Base-by-base conservation (phyloP, 2,329 filamentous ascomycete genomes). In the Lachnellula willkommii region DNA sequence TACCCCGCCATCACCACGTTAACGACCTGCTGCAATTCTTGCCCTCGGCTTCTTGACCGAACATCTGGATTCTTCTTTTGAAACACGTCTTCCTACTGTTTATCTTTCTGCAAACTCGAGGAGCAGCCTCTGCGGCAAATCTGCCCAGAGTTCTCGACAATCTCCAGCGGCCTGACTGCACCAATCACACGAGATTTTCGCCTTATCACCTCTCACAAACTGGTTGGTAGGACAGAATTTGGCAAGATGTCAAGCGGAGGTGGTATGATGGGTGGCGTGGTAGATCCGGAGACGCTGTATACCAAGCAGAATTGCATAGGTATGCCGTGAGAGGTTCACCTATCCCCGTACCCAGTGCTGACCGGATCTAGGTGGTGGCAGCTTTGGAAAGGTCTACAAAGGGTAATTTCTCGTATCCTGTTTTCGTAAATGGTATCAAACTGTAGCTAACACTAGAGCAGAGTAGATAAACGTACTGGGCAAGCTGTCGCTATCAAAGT, bases 311-410 rank as follows among this genome's bases (percentile, higher is more conserved):
- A 85, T 70, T 92, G 88, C 76, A 93, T 94, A 73, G 88, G 87
- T 90, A 73, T 65, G 45, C 49, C 39, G 32, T 47, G 36, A 42
- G 22, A 56, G 32, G 50, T 50, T 39, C 35, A 48, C 46, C 35
- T 39, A 20, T 56, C 60, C 54, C 51, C 24, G 26, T 46, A 36
- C 48, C 56, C 45, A 60, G 46, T 61, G 67, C 70, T 66, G 43
- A 67, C 62, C 54, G 50, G 54, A 56, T 47, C 56, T 67, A 91
- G 93, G 94, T 65, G 94, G 94, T 65, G 94, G 94, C 59, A 97
- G 93, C 74, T 99, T 99, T 76, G 94, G 94, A 69, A 95, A 95
- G 74, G 94, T 99, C 60, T 99, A 93, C 81, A 97, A 97, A 81
- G 94, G 94, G 89, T 92, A 79, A 58, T 76, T 70, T 40, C 5